These are phyloP conservation scores for Sarcomyxa edulis DNA, from an alignment of 768 basidiomycete genomes.

Conservation along the genomic window DNA sequence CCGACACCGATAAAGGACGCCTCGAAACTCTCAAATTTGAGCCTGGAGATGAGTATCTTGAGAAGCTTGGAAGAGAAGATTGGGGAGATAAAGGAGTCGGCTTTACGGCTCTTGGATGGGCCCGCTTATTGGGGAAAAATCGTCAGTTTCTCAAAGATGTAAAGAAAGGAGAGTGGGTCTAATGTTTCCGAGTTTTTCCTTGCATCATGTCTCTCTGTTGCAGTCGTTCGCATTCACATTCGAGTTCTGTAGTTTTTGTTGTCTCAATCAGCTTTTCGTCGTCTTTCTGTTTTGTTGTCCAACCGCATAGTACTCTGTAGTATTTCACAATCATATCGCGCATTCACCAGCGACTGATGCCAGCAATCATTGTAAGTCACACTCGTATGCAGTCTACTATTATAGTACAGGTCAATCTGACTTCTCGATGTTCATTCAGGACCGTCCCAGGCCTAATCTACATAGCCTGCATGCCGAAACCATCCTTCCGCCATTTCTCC, in stretches of 20 bases:
- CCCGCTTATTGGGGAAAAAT: neutral
- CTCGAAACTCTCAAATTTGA: neutral
- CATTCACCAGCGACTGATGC: too few species aligned
- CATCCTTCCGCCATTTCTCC: too few species aligned
- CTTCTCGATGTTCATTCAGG: too few species aligned
- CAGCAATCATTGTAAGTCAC: too few species aligned
- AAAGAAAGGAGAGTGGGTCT: neutral
- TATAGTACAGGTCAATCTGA: neutral
- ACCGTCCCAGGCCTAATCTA: too few species aligned
- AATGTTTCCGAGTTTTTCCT: neutral
- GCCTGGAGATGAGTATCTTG: slow-evolving; percentile 1
- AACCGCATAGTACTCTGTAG: too few species aligned
- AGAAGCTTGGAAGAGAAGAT: neutral
- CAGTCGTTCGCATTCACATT: too few species aligned
- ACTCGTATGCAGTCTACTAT: too few species aligned
- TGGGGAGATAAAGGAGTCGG: neutral
- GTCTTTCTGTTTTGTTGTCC: neutral
- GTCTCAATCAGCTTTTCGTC: neutral
- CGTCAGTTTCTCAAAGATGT: neutral
- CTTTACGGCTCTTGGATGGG: neutral
- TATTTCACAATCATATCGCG: too few species aligned
- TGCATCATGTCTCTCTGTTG: too few species aligned
- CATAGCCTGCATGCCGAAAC: too few species aligned
- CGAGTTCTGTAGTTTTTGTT: too few species aligned
- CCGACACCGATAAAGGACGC: neutral